phyloP scores from a whole-genome alignment of 441 rosid genomes.

The Populus hybrid region DNA sequence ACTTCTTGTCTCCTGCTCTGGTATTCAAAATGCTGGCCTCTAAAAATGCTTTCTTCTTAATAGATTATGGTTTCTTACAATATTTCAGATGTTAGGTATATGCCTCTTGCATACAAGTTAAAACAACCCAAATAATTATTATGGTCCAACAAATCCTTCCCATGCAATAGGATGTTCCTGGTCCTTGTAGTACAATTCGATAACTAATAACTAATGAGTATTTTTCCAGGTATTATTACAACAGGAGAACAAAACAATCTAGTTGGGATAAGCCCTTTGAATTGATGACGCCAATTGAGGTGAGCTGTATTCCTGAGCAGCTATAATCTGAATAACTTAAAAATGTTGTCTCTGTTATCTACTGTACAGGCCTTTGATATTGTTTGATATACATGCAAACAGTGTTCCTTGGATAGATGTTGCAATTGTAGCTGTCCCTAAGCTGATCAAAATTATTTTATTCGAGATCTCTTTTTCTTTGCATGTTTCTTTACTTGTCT shows the following conservation, averaged over 20 bases:
- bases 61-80: slow-evolving; percentile 2
- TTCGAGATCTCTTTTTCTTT: slow-evolving; percentile 35
- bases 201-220: slow-evolving; percentile 4
- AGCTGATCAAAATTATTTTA: slow-evolving; percentile 31
- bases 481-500: slow-evolving; percentile 40
- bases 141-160: not conserved
- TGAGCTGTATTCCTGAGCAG: slow-evolving; percentile 32
- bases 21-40: not conserved
- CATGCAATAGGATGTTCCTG: not conserved
- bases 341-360: slow-evolving; percentile 7
- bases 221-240: slow-evolving; percentile 81
- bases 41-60: not conserved
- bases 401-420: slow-evolving; percentile 23
- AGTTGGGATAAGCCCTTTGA: slow-evolving; percentile 99
- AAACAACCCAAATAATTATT: not conserved
- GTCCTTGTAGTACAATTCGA: not conserved
- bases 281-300: slow-evolving; percentile 98
- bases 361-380: slow-evolving; percentile 9
- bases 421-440: slow-evolving; percentile 22
- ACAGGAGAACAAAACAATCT: slow-evolving; percentile 87
- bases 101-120: not conserved
- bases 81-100: not conserved
- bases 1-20: not conserved
- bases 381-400: slow-evolving; percentile 9
- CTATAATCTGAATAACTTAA: slow-evolving; percentile 12